Base-by-base conservation (phyloP, 768 basidiomycete genomes). In the Lanmaoa pseudosensibilis region DNA sequence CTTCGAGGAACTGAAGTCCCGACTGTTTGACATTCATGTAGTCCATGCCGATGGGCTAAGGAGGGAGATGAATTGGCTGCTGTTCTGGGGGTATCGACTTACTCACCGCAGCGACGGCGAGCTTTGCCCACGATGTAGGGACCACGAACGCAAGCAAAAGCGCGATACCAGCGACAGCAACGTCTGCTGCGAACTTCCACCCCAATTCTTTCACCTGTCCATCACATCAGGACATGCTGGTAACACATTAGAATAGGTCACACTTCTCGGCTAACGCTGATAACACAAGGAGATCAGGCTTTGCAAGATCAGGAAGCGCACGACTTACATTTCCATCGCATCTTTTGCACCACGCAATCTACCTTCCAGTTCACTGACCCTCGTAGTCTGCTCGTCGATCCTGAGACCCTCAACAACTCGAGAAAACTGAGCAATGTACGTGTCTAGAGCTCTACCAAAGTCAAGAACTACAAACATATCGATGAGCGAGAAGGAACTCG, bases 201-300 rank as follows among this genome's bases (percentile, higher is more conserved):
- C 52, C 60, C 37, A 65, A 5, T 40, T 59, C 55, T 40, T 62
- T 65, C 27, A 65, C 41, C 64, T 65, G 30, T 21, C 23, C n/a
- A 30, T 27, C 2, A 15, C 16, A 37, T 66, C 36, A 66, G 55
- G 23, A 47, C 4, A 39, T 27, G 3, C 12, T 15, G 4, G 15
- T 6, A 16, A 25, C 11, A 36, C 5, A 11, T 30, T 16, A 39
- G 1, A 27, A 13, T 30, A 21, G n/a, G 19, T 15, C 57, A 2
- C 16, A 66, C 64, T 37, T 65, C 64, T 57, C 18, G 45, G 32
- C 61, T 63, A 41, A 65, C 15, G 19, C 64, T 65, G 38, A 46
- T 34, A 21, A 50, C 18, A 11, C 25, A 32, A 43, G 37, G 23
- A 15, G 5, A n/a, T 59, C 32, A 65, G 51, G 45, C 0, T 27